Percentiles rank a stretch among this genome's conserved stretches.
Conservation (phyloP, 164 flowering plant genomes). For the Kalanchoe fedtschenkoi region DNA sequence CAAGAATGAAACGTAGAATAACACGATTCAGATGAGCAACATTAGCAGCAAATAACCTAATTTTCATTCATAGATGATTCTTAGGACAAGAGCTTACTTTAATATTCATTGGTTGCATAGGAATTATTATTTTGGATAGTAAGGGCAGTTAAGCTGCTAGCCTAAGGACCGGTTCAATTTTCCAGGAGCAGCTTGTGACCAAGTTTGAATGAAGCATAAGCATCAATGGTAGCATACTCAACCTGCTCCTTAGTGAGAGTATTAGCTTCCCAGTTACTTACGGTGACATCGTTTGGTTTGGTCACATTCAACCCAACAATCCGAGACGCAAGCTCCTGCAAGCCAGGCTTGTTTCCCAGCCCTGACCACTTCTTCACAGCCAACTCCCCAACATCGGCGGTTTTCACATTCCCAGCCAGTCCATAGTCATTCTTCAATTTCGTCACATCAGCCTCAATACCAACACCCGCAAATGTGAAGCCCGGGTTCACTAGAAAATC, state of each 20-base stretch:
- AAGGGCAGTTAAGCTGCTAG: no score
- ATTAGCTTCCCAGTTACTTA: neutral
- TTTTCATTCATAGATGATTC: no score
- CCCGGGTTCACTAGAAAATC: conserved; percentile 5
- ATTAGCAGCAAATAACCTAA: no score
- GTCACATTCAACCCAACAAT: neutral
- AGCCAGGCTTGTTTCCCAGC: neutral
- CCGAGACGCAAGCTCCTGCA: conserved; percentile 6
- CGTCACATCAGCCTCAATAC: neutral
- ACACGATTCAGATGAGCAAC: no score
- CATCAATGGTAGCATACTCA: conserved; percentile 7
- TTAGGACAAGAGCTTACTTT: no score
- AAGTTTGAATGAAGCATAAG: neutral
- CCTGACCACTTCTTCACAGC: conserved; percentile 3
- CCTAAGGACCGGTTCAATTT: neutral
- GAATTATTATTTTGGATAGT: no score
- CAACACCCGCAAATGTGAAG: conserved; percentile 13
- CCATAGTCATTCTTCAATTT: conserved; percentile 10
- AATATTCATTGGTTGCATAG: no score
- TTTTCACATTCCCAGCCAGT: neutral
- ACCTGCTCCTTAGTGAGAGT: neutral
- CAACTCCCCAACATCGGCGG: conserved; percentile 1
- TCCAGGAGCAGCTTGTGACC: neutral
- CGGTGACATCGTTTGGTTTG: neutral
- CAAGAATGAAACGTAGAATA: no score